phyloP scores from a whole-genome alignment of 2,329 filamentous ascomycete species.

The Pseudogymnoascus sp. region DNA sequence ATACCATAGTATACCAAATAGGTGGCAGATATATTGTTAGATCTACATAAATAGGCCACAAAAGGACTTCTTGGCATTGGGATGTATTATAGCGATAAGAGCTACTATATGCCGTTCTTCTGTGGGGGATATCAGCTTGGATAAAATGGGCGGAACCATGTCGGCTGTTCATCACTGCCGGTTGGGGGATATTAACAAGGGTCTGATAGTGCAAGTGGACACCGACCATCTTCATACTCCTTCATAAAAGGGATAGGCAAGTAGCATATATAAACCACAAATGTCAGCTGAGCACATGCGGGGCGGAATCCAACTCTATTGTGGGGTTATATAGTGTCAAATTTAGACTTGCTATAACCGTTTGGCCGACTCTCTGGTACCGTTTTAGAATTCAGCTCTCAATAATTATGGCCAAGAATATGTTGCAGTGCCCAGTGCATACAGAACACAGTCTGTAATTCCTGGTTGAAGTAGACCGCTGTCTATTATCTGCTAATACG shows the following conservation, averaged over 20 bases:
- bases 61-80: background rate
- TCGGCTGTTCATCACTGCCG: background rate
- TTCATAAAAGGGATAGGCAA: background rate
- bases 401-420: background rate
- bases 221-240: background rate
- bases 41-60: background rate
- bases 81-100: background rate
- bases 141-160: background rate
- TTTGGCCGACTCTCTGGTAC: too few species aligned
- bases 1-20: background rate
- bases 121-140: background rate
- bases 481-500: background rate
- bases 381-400: background rate
- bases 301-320: background rate
- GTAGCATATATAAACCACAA: background rate
- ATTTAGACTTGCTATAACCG: background rate
- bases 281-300: too few species aligned
- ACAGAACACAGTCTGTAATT: background rate
- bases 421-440: background rate
- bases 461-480: background rate
- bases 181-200: background rate
- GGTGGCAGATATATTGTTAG: conserved; percentile 1
- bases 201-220: background rate
- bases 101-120: background rate
- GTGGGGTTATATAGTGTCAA: background rate